Evolutionary conservation across 345 rosid species (phyloP).

Genomic region (Pugionium cornutum): DNA sequence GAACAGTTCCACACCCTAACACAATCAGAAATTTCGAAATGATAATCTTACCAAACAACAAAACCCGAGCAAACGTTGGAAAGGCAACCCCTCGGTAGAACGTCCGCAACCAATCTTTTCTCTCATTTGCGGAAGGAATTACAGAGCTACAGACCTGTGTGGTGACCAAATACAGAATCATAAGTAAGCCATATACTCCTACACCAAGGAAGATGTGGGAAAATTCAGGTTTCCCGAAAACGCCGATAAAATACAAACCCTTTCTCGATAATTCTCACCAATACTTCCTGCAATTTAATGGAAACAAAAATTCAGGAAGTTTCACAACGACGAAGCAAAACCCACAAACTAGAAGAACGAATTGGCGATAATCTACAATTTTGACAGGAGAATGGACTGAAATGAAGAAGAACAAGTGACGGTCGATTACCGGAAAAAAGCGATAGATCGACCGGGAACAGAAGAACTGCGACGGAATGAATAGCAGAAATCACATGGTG

Average conservation of each 20-base stretch:
- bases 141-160: conserved; percentile 47
- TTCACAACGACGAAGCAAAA: background rate
- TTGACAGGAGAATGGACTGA: conserved; percentile 3
- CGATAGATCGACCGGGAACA: conserved; percentile 69
- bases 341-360: background rate
- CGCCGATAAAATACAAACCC: conserved; percentile 44
- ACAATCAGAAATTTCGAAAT: background rate
- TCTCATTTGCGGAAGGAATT: conserved; percentile 52
- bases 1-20: background rate
- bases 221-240: conserved; percentile 1
- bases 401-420: background rate
- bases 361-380: background rate
- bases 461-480: conserved; percentile 70
- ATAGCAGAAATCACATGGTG: conserved; percentile 73
- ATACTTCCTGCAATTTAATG: conserved; percentile 49
- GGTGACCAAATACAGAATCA: conserved; percentile 18
- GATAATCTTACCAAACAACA: conserved; percentile 59
- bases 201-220: background rate
- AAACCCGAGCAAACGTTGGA: conserved; percentile 63
- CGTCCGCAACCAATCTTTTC: conserved; percentile 50
- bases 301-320: background rate
- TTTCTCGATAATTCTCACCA: conserved; percentile 53
- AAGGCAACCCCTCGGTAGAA: conserved; percentile 81
- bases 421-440: conserved; percentile 51
- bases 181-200: background rate